Percentiles rank a stretch among this genome's conserved stretches.
These are phyloP conservation scores for Aspergillus niger DNA, from an alignment of 2,329 filamentous ascomycete species.

Conservation along the genomic window DNA sequence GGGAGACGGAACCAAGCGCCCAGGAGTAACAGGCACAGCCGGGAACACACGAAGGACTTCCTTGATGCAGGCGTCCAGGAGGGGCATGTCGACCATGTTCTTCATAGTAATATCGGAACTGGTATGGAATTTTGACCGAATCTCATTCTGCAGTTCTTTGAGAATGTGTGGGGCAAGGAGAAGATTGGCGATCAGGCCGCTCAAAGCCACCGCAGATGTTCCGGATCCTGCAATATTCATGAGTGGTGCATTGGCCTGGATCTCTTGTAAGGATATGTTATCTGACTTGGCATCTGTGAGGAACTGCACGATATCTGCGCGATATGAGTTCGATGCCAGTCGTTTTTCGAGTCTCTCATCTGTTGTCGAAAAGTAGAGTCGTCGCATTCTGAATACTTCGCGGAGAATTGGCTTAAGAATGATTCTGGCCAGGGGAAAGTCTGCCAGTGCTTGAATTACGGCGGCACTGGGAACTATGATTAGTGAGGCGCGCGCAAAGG, in stretches of 20 bases:
- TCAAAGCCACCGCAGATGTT: neutral
- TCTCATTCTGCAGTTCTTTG: neutral
- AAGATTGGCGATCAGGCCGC: neutral
- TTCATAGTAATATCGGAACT: neutral
- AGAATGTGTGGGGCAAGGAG: neutral
- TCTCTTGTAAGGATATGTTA: neutral
- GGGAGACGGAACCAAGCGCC: neutral
- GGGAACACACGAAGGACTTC: neutral
- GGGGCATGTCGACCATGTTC: neutral
- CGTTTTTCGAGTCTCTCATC: neutral
- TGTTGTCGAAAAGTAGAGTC: neutral
- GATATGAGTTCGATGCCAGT: neutral
- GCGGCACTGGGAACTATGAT: no score
- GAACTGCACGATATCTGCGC: neutral
- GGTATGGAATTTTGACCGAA: neutral
- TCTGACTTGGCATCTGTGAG: neutral
- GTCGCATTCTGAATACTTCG: neutral
- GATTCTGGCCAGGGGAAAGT: neutral
- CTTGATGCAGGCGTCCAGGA: neutral
- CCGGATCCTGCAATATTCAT: neutral
- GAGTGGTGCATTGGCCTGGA: neutral
- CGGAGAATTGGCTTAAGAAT: neutral
- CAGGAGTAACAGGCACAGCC: neutral
- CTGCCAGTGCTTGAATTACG: neutral
- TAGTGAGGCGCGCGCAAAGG: neutral